A percentile compares a stretch with the other conserved stretches of the same genome.
These are phyloP conservation scores for Avena atlantica DNA, from an alignment of 176 grass and related monocot species.

Conservation along the genomic window DNA sequence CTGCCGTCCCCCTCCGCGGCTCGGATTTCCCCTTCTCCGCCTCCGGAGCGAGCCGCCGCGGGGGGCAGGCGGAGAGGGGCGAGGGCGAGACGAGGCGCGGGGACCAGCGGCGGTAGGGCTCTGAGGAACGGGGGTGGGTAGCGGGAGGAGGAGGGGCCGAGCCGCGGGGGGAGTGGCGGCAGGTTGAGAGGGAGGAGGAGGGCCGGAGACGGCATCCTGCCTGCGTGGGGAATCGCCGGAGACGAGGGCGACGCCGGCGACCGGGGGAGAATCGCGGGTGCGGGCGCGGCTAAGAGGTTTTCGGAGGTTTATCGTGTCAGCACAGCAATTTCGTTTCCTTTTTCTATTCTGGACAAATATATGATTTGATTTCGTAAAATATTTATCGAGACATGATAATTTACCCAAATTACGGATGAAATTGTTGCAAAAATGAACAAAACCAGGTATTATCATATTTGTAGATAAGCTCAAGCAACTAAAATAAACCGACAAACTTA, in stretches of 20 bases:
- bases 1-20: not conserved
- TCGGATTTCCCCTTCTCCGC: not conserved
- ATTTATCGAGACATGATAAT: too few species aligned
- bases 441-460: too few species aligned
- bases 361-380: not conserved
- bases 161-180: not conserved
- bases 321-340: not conserved
- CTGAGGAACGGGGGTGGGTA: not conserved
- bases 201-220: slow-evolving; percentile 33
- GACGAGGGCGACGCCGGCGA: not conserved
- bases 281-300: not conserved
- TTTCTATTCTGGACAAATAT: not conserved
- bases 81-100: not conserved
- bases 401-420: too few species aligned
- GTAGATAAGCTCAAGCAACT: too few species aligned
- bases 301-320: slow-evolving; percentile 26
- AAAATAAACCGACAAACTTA: too few species aligned
- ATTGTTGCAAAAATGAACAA: too few species aligned
- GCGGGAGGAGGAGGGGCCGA: not conserved
- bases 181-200: slow-evolving; percentile 31
- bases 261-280: not conserved
- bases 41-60: not conserved
- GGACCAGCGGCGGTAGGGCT: not conserved
- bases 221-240: slow-evolving; percentile 2
- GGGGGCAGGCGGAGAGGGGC: not conserved